A percentile compares a stretch with the other conserved stretches of the same genome.
Conservation (phyloP, 129 eudicot species). For the Rutidosis leptorrhynchoides region DNA sequence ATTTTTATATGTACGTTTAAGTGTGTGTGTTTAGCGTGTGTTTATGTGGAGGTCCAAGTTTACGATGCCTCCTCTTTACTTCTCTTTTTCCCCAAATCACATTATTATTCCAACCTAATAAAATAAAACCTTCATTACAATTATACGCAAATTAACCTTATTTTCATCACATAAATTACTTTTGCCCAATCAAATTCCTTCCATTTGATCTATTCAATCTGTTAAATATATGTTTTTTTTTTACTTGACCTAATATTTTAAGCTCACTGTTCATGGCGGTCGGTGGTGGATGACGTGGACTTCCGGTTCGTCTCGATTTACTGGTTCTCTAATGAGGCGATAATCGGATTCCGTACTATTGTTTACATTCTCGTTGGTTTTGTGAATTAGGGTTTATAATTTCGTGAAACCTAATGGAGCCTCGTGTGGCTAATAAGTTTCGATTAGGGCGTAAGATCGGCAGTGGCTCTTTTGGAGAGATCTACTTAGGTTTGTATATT, state of each 20-base stretch:
- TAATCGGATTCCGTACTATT: conserved; percentile 10
- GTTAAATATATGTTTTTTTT: not conserved
- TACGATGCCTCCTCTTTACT: conserved; percentile 15
- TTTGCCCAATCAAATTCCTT: not conserved
- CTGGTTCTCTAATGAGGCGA: conserved; percentile 22
- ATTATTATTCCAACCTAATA: conserved; percentile 26
- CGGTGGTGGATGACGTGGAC: conserved; percentile 23
- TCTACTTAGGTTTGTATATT: conserved; percentile 66
- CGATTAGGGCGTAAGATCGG: conserved; percentile 94
- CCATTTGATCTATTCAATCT: conserved; percentile 18
- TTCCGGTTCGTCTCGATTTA: conserved; percentile 25
- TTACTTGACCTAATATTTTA: conserved; percentile 4
- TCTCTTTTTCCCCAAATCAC: conserved; percentile 25
- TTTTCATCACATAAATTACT: not conserved
- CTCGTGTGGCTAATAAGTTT: conserved; percentile 90
- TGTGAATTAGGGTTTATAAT: conserved; percentile 28
- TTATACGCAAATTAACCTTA: conserved; percentile 13
- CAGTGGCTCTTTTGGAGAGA: conserved; percentile 95
- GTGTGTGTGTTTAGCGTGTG: not conserved
- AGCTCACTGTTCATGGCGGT: conserved; percentile 28
- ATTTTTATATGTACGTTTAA: too few relatives aligned
- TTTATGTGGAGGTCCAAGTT: not conserved
- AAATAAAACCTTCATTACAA: conserved; percentile 17
- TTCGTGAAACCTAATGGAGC: conserved; percentile 56
- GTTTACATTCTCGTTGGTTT: not conserved